Percentiles rank a stretch among this genome's conserved stretches.
These are phyloP conservation scores for Elaeis guineensis DNA, from an alignment of 176 grass and related monocot genomes.

Conservation along the genomic window DNA sequence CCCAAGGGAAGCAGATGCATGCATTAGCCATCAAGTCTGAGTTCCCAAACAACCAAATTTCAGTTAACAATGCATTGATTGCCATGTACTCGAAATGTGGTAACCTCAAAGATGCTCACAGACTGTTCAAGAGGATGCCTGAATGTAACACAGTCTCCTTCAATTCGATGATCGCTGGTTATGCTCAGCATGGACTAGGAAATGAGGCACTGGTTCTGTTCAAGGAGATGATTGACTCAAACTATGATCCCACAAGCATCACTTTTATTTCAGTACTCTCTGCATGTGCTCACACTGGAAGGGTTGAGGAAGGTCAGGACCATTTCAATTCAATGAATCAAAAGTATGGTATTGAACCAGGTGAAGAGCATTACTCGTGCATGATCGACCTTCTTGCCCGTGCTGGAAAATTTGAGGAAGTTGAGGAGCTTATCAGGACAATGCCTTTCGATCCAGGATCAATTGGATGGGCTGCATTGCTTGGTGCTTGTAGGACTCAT, in stretches of 20 bases:
- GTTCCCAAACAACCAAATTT: slow-evolving; percentile 24
- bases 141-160: slow-evolving; percentile 29
- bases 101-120: slow-evolving; percentile 21
- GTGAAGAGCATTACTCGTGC: slow-evolving; percentile 42
- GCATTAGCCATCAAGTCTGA: slow-evolving; percentile 34
- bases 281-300: slow-evolving; percentile 35
- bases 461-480: slow-evolving; percentile 36
- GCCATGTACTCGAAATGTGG: slow-evolving; percentile 33
- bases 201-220: slow-evolving; percentile 25
- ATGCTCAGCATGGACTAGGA: slow-evolving; percentile 34
- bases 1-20: slow-evolving; percentile 38
- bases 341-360: slow-evolving; percentile 21
- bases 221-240: slow-evolving; percentile 27
- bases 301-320: slow-evolving; percentile 21
- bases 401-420: slow-evolving; percentile 34
- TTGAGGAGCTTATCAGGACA: slow-evolving; percentile 16
- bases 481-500: slow-evolving; percentile 36
- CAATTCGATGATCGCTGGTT: slow-evolving; percentile 37
- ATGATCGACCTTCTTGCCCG: slow-evolving; percentile 37
- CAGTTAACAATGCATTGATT: slow-evolving; percentile 30
- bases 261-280: slow-evolving; percentile 40
- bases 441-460: slow-evolving; percentile 32
- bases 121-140: slow-evolving; percentile 33
- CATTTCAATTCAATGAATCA: slow-evolving; percentile 35
- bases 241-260: slow-evolving; percentile 21